A percentile compares a stretch with the other conserved stretches of the same genome.
phyloP scores from a whole-genome alignment of 164 flowering plant genomes.

The Aristolochia fimbriata region DNA sequence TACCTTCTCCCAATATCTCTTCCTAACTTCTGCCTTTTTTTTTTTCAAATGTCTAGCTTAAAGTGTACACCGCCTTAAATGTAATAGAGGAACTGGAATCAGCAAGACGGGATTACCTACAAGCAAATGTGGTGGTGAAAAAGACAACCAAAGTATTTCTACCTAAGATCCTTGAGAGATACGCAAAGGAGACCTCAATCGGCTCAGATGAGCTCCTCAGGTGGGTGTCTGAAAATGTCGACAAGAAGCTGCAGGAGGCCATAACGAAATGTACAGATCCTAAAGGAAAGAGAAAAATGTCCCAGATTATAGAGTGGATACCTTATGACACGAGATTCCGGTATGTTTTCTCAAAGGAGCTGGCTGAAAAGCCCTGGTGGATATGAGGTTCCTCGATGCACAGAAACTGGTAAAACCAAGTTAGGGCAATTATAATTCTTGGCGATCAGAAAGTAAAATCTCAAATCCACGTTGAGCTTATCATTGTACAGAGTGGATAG shows the following conservation, averaged over 20 bases:
- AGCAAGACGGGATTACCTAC: constrained; percentile 67
- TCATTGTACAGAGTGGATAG: too few species aligned
- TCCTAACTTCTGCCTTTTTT: background rate
- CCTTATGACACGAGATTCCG: constrained; percentile 67
- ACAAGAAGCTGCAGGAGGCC: constrained; percentile 52
- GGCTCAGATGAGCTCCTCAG: constrained; percentile 42
- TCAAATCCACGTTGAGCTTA: too few species aligned
- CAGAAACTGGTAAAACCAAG: too few species aligned
- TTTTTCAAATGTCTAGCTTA: constrained; percentile 31
- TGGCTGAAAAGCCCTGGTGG: constrained; percentile 65
- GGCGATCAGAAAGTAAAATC: too few species aligned
- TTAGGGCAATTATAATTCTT: too few species aligned
- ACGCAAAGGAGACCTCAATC: constrained; percentile 50
- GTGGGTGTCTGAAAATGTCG: constrained; percentile 59
- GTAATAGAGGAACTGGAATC: constrained; percentile 57
- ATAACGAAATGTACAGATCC: constrained; percentile 36
- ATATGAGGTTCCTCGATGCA: constrained; percentile 12
- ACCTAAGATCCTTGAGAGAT: constrained; percentile 64
- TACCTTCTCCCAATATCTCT: background rate
- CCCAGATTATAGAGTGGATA: constrained; percentile 63
- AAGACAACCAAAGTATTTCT: constrained; percentile 62
- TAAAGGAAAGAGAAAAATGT: constrained; percentile 34
- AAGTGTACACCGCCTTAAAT: constrained; percentile 56
- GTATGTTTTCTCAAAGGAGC: constrained; percentile 47
- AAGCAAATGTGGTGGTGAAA: constrained; percentile 58